Evolutionary conservation across 495 filamentous ascomycete species (phyloP).

Genomic region (Evernia prunastri): DNA sequence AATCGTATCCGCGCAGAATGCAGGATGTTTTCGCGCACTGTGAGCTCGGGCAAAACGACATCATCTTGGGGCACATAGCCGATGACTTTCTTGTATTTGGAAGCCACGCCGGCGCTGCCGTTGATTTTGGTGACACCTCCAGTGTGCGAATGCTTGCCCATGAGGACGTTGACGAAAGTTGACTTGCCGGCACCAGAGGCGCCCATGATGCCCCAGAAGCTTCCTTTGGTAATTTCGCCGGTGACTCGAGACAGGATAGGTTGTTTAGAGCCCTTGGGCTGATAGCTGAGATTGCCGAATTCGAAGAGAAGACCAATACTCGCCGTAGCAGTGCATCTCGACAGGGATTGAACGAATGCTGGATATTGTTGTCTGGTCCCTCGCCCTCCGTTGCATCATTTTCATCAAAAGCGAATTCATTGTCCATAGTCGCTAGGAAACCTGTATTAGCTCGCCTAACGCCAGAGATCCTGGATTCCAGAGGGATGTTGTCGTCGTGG

Average conservation of each 20-base stretch:
- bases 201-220: constrained; percentile 46
- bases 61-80: constrained; percentile 52
- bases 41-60: constrained; percentile 43
- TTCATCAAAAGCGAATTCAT: constrained; percentile 31
- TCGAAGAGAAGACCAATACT: constrained; percentile 48
- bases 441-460: constrained; percentile 2
- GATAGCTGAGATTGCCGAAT: constrained; percentile 40
- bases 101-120: constrained; percentile 39
- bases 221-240: constrained; percentile 44
- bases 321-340: constrained; percentile 41
- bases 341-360: constrained; percentile 46
- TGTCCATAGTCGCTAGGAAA: constrained; percentile 9
- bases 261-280: constrained; percentile 36
- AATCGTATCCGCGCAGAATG: constrained; percentile 47
- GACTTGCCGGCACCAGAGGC: constrained; percentile 46
- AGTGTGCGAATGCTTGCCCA: constrained; percentile 44
- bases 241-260: constrained; percentile 46
- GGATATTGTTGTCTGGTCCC: constrained; percentile 33
- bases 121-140: constrained; percentile 43
- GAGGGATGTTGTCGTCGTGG: constrained; percentile 19
- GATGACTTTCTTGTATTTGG: constrained; percentile 47
- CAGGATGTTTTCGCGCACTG: constrained; percentile 48
- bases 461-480: constrained; percentile 13
- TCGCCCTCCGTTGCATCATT: constrained; percentile 31
- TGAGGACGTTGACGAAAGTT: constrained; percentile 49